phyloP scores from a whole-genome alignment of 169 alveolate genomes.

The Plasmodium gaboni region DNA sequence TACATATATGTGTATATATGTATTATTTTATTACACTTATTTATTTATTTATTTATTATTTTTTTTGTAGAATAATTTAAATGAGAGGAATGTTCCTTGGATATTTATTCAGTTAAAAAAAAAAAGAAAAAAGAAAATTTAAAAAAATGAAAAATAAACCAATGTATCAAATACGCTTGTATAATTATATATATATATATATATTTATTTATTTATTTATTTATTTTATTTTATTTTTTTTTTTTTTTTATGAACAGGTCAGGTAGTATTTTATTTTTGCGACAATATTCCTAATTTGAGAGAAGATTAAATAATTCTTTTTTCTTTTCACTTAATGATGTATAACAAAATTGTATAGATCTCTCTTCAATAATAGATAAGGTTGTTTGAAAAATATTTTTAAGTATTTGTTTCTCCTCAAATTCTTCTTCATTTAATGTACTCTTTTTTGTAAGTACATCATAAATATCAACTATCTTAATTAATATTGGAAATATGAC shows the following conservation, averaged over 20 bases:
- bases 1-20: not conserved
- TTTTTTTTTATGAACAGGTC: constrained; percentile 70
- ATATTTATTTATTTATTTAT: not conserved
- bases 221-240: constrained; percentile 2
- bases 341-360: constrained; percentile 47
- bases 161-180: not conserved
- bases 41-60: constrained; percentile 1
- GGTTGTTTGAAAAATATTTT: constrained; percentile 31
- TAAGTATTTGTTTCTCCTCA: constrained; percentile 44
- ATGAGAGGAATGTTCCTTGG: constrained; percentile 44
- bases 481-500: constrained; percentile 53
- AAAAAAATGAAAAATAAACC: constrained; percentile 11
- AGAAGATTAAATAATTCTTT: constrained; percentile 45
- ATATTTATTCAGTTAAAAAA: constrained; percentile 64
- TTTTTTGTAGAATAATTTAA: constrained; percentile 15
- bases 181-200: not conserved
- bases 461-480: constrained; percentile 58
- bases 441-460: constrained; percentile 1
- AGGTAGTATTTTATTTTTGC: constrained; percentile 48
- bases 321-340: constrained; percentile 28
- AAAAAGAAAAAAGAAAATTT: constrained; percentile 4
- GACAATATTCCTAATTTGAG: constrained; percentile 17
- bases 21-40: not conserved
- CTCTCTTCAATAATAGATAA: constrained; percentile 25
- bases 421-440: constrained; percentile 34